Base-by-base conservation (phyloP, 1,139 yeast species). In the Blastobotrys persicus region DNA sequence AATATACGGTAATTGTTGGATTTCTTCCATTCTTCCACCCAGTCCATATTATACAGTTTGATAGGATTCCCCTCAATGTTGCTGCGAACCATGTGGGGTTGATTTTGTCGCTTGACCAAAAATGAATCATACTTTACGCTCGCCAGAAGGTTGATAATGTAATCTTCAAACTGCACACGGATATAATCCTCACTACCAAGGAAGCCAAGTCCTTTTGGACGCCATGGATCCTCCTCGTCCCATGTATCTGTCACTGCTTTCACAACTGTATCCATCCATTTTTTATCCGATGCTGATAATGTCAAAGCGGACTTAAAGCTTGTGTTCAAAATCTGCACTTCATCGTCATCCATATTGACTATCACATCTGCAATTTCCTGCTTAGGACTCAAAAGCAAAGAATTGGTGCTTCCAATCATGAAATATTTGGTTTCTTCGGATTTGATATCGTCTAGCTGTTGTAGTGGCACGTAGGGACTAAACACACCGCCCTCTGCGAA, bases 401-500 rank as follows among this genome's bases (percentile, higher is more conserved):
- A 81, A 66, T 92, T 92, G 7, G 98, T 89, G 45, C 95, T 85
- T 0, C 98, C 98, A 48, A 88, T 79, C 69, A 88, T 73, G 58
- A 81, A 92, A 63, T 81, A 83, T 48, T 76, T 72, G 0, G 91
- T 77, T 42, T 75, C 78, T 1, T 75, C 72, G 31, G 78, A 75
- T 34, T 74, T 75, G 48, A 92, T 72, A 58, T 87, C 91, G 49
- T 85, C 85, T 50, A 92, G 72, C 63, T 91, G 98, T 66, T 91
- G 98, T 47, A 92, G 71, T 0, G 98, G 96, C 18, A 91, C 78
- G 66, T 91, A 92, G 0, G 98, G 98, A 57, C 87, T 85, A 76
- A 95, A 91, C 55, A 91, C 77, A 2, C 95, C 88, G 35, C 95
- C 95, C 59, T 82, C 79, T 9, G 89, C 88, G 69, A 92, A 92